Evolutionary conservation across 164 flowering plant species (phyloP).

Genomic region (Liquidambar formosana): DNA sequence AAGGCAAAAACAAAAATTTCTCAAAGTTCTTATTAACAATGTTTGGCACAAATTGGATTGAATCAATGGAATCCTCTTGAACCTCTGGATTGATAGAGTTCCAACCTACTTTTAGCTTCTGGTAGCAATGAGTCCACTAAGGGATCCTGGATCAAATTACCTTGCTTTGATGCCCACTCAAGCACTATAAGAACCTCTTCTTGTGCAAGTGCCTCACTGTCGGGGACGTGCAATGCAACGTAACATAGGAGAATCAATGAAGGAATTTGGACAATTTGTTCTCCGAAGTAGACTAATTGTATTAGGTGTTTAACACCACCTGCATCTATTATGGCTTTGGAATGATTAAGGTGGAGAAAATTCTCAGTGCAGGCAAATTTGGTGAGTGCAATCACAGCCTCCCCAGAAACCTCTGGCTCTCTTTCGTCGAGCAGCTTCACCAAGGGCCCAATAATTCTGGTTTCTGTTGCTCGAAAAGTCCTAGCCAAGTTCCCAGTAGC

Average conservation of each 20-base stretch:
- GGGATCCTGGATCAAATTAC: constrained; percentile 36
- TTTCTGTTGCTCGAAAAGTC: constrained; percentile 76
- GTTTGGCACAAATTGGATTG: background rate
- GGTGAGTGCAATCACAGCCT: constrained; percentile 63
- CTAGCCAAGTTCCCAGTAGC: constrained; percentile 70
- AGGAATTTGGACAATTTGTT: constrained; percentile 55
- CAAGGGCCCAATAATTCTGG: constrained; percentile 65
- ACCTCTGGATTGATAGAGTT: constrained; percentile 74
- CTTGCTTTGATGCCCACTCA: constrained; percentile 77
- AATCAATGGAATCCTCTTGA: constrained; percentile 45
- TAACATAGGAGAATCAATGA: constrained; percentile 57
- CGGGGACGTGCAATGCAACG: constrained; percentile 64
- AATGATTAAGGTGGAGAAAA: constrained; percentile 59
- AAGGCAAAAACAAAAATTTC: background rate
- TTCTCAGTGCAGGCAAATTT: constrained; percentile 74
- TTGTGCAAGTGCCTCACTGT: constrained; percentile 64
- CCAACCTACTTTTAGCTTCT: constrained; percentile 67
- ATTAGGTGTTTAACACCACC: constrained; percentile 70
- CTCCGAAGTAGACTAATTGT: constrained; percentile 77
- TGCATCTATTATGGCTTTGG: constrained; percentile 59
- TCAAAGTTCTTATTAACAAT: background rate
- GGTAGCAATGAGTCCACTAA: constrained; percentile 40
- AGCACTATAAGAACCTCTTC: constrained; percentile 72
- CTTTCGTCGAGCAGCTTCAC: constrained; percentile 73
- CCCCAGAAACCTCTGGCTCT: constrained; percentile 54